Evolutionary conservation across 2,329 filamentous ascomycete genomes (phyloP).

Genomic region (Verticillium isaacii): DNA sequence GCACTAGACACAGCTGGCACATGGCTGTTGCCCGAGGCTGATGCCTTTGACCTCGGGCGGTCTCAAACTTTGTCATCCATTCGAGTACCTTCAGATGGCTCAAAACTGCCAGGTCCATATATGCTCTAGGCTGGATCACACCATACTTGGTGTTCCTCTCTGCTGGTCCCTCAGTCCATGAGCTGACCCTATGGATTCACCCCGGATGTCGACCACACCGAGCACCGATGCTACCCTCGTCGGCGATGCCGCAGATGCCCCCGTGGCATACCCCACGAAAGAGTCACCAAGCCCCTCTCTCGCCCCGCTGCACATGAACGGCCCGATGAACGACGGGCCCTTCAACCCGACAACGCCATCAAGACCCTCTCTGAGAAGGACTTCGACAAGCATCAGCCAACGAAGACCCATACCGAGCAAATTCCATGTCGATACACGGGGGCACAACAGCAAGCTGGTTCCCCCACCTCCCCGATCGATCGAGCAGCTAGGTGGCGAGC

Average conservation of each 20-base stretch:
- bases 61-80: not conserved
- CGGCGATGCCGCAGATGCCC: not conserved
- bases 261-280: not conserved
- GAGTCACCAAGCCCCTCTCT: not conserved
- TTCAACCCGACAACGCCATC: not conserved
- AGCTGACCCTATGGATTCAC: not conserved
- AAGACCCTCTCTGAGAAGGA: not conserved
- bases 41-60: not conserved
- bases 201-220: not conserved
- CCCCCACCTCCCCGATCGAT: constrained; percentile 13
- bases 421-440: not conserved
- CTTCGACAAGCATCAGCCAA: not conserved
- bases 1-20: not conserved
- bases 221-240: not conserved
- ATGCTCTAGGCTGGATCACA: not conserved
- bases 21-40: not conserved
- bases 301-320: not conserved
- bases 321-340: not conserved
- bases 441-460: not conserved
- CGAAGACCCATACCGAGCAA: not conserved
- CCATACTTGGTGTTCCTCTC: not conserved
- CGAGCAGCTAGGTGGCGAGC: constrained; percentile 39
- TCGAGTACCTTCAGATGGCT: not conserved
- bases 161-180: not conserved
- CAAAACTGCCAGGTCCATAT: not conserved